These are phyloP conservation scores for Boletus tomentosulus DNA, from an alignment of 768 basidiomycete species.

Conservation along the genomic window DNA sequence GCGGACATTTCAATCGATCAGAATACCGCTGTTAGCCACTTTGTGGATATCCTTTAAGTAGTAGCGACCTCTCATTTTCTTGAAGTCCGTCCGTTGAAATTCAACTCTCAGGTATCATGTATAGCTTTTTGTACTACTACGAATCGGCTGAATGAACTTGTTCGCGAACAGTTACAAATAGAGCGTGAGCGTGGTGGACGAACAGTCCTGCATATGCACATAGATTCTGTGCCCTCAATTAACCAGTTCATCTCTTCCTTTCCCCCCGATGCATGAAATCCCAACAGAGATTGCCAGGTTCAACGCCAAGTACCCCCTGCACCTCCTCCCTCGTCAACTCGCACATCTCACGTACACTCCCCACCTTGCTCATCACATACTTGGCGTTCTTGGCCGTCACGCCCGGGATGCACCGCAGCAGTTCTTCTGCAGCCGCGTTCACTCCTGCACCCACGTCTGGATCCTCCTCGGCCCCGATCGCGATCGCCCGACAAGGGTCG, in stretches of 20 bases:
- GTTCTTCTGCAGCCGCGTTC: conserved; percentile 75
- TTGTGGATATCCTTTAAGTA: no score
- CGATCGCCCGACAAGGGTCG: conserved; percentile 67
- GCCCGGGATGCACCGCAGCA: conserved; percentile 79
- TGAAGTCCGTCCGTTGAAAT: no score
- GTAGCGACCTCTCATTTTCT: no score
- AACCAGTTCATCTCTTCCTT: neutral
- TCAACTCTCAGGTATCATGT: no score
- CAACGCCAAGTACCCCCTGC: conserved; percentile 72
- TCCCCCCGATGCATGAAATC: conserved; percentile 80
- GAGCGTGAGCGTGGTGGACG: no score
- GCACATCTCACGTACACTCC: conserved; percentile 72
- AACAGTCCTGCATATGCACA: no score
- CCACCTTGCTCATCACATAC: conserved; percentile 79
- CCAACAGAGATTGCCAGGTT: conserved; percentile 76
- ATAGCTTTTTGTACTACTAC: no score
- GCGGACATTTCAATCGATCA: no score
- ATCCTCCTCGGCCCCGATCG: conserved; percentile 78
- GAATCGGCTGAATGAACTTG: no score
- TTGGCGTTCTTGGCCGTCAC: conserved; percentile 80
- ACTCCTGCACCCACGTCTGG: conserved; percentile 61
- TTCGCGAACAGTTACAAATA: no score
- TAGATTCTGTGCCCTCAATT: neutral
- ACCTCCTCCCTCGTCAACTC: conserved; percentile 56
- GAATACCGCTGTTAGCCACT: no score